These are phyloP conservation scores for Exserohilum rostratum DNA, from an alignment of 2,329 filamentous ascomycete species.

Conservation along the genomic window DNA sequence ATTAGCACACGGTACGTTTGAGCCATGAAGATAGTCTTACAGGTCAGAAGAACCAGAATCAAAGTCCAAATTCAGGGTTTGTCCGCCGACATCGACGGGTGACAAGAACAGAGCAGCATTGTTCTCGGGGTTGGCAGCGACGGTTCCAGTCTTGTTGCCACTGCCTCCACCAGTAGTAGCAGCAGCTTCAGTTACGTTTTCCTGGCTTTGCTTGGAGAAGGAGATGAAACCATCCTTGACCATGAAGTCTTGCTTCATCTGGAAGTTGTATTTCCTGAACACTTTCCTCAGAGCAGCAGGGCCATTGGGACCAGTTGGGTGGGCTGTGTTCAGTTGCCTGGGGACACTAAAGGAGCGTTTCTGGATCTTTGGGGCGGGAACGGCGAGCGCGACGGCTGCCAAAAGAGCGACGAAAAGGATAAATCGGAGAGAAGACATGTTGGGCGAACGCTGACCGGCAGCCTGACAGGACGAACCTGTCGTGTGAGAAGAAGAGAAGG, in stretches of 20 bases:
- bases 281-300: constrained; percentile 67
- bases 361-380: constrained; percentile 51
- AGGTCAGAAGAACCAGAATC: constrained; percentile 78
- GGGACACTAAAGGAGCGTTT: constrained; percentile 68
- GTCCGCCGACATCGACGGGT: constrained; percentile 71
- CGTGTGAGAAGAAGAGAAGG: constrained; percentile 23
- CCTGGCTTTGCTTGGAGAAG: constrained; percentile 20
- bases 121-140: constrained; percentile 67
- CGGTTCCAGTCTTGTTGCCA: constrained; percentile 58
- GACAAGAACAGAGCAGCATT: constrained; percentile 74
- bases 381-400: constrained; percentile 55
- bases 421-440: constrained; percentile 45
- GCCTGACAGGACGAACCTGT: constrained; percentile 34
- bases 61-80: constrained; percentile 72
- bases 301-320: constrained; percentile 60
- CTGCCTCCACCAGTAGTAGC: constrained; percentile 34
- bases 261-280: constrained; percentile 68
- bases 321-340: constrained; percentile 61
- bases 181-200: constrained; percentile 1
- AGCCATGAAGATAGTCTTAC: constrained; percentile 46
- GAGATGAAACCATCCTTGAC: constrained; percentile 49
- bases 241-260: constrained; percentile 29
- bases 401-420: constrained; percentile 57
- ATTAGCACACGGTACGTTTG: constrained; percentile 17
- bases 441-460: constrained; percentile 48